Base-by-base conservation (phyloP, 1,284 basidiomycete genomes). In the Exobasidium rhododendri region DNA sequence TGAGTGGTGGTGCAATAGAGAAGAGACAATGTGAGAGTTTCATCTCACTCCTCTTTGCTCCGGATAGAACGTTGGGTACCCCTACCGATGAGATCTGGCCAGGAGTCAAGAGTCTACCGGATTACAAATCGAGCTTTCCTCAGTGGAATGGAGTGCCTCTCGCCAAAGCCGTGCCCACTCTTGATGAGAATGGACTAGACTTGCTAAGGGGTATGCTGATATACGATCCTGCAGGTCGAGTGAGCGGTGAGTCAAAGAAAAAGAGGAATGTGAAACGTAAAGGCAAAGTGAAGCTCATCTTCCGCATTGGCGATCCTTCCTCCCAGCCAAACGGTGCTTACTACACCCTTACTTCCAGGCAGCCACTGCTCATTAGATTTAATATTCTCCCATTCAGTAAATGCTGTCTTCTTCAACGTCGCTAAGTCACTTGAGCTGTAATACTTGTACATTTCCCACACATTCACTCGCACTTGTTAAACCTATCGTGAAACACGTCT, bases 51-150 rank as follows among this genome's bases (percentile, higher is more conserved):
- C 24, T 35, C 28, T 29, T 61, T 50, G 47, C 11, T 50, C 60
- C 44, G 40, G n/a, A 51, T 47, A 62, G 60, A 17, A 74, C 63
- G n/a, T 51, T 64, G 56, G 94, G 94, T 22, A 98, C 96, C n/a
- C 94, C 94, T 1, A 89, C 87, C 73, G 94, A 97, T 74, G 87
- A 91, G 35, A 83, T 82, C 7, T 98, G 94, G 94, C 94, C 94
- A 0, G 93, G 93, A 3, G 89, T 98, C 35, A 87, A 86, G 71
- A 83, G 85, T 59, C 81, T 99, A 59, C 93, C 94, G 1, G 96
- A 98, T 81, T 98, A 96, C 85, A 98, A 98, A 83, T 81, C 90
- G 3, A 89, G 92, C 17, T 98, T 98, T 86, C 94, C 96, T 1
- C 91, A 93, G 80, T 98, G 96, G 96, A 84, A 86, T 13, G 86